Percentiles rank a stretch among this genome's conserved stretches.
phyloP scores from a whole-genome alignment of 2,329 filamentous ascomycete genomes.

The Hirsutella minnesotensis region DNA sequence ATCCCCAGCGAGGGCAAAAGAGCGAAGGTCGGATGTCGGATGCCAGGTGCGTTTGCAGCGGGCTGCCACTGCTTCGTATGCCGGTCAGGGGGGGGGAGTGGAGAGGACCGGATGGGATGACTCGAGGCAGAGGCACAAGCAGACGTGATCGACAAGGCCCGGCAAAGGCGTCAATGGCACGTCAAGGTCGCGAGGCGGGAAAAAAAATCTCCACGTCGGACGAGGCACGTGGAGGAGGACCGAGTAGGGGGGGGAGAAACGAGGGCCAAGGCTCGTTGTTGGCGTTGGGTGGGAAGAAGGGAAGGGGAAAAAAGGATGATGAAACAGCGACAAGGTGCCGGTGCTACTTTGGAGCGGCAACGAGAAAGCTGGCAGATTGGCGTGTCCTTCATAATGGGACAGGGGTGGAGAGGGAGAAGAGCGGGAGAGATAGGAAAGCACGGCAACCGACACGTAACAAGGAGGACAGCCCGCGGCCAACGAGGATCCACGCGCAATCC shows the following conservation, averaged over 20 bases:
- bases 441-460: not conserved
- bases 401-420: not conserved
- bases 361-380: too few species aligned
- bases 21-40: too few species aligned
- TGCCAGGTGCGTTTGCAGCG: too few species aligned
- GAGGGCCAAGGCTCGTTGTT: too few species aligned
- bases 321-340: too few species aligned
- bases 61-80: not conserved
- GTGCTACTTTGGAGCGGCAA: too few species aligned
- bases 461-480: not conserved
- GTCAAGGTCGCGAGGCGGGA: not conserved
- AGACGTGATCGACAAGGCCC: not conserved
- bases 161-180: not conserved
- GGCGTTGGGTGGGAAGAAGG: too few species aligned
- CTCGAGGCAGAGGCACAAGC: not conserved
- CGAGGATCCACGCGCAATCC: not conserved
- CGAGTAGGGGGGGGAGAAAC: not conserved
- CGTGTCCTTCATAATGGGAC: too few species aligned
- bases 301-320: too few species aligned
- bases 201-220: too few species aligned
- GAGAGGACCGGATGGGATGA: too few species aligned
- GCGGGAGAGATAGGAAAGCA: not conserved
- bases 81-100: too few species aligned
- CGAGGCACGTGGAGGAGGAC: not conserved
- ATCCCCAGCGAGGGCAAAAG: slow-evolving; percentile 1